These are phyloP conservation scores for Dendrocalamus latiflorus DNA, from an alignment of 202 grass and related monocot species.

Conservation along the genomic window DNA sequence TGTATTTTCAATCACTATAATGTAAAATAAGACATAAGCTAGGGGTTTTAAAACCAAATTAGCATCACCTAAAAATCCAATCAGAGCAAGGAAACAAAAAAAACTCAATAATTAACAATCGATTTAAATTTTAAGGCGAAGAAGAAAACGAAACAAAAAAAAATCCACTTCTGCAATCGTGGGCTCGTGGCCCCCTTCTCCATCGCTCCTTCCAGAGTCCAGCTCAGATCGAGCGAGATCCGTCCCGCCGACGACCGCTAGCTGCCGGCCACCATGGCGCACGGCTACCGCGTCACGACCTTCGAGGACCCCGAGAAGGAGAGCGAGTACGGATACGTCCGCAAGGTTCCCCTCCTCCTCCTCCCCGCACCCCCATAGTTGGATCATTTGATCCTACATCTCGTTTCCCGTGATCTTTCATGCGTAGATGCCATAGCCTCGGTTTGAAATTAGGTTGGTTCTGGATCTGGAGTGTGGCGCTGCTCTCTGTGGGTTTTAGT, in stretches of 20 bases:
- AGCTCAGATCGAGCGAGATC: conserved; percentile 30
- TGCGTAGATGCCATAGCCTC: not conserved
- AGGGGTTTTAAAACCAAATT: no score
- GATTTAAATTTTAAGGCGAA: not conserved
- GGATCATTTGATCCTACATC: not conserved
- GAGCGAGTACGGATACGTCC: conserved; percentile 84
- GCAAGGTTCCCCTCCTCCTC: conserved; percentile 44
- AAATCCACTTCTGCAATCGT: conserved; percentile 37
- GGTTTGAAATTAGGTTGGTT: not conserved
- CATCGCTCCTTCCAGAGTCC: not conserved
- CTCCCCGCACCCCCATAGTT: not conserved
- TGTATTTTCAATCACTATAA: no score
- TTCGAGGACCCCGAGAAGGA: conserved; percentile 80
- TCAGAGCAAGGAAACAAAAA: not conserved
- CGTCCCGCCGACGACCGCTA: not conserved
- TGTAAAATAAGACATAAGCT: no score
- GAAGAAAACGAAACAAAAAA: not conserved
- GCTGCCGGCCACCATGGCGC: conserved; percentile 47
- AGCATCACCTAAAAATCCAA: not conserved
- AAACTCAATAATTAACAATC: not conserved
- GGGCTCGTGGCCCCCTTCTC: conserved; percentile 42
- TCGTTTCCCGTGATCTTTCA: not conserved
- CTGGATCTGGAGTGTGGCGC: not conserved
- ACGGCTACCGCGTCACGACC: conserved; percentile 63
- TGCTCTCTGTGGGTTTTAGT: not conserved